phyloP scores from a whole-genome alignment of 805 yeast genomes.

The Metschnikowia santaceciliae region DNA sequence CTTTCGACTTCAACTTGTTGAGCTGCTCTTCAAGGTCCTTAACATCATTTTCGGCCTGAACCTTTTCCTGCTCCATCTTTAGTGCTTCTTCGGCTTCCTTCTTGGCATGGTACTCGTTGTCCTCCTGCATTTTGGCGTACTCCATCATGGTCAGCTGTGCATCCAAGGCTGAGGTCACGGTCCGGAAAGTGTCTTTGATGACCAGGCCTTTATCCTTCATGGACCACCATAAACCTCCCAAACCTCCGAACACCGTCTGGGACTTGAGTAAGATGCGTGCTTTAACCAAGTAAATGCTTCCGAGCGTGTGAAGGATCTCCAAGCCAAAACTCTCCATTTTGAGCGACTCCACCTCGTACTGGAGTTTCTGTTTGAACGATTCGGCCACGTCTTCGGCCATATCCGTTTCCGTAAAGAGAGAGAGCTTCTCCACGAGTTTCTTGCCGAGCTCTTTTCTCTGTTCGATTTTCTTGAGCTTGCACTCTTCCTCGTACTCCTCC shows the following conservation, averaged over 20 bases:
- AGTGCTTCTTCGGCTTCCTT: slow-evolving; percentile 27
- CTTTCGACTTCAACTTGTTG: slow-evolving; percentile 7
- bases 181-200: slow-evolving; percentile 65
- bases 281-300: slow-evolving; percentile 63
- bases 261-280: slow-evolving; percentile 62
- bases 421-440: slow-evolving; percentile 47
- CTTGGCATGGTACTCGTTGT: slow-evolving; percentile 41
- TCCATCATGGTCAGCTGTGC: slow-evolving; percentile 79
- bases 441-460: slow-evolving; percentile 58
- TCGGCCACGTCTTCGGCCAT: slow-evolving; percentile 41
- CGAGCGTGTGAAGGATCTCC: slow-evolving; percentile 73
- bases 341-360: slow-evolving; percentile 77
- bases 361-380: slow-evolving; percentile 58
- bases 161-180: slow-evolving; percentile 70
- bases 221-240: slow-evolving; percentile 67
- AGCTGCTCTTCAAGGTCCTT: slow-evolving; percentile 15
- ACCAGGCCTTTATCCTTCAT: slow-evolving; percentile 72
- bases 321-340: slow-evolving; percentile 84
- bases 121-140: slow-evolving; percentile 60
- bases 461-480: slow-evolving; percentile 60
- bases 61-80: slow-evolving; percentile 26
- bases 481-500: slow-evolving; percentile 74
- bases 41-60: slow-evolving; percentile 23
- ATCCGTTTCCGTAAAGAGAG: slow-evolving; percentile 43
- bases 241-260: slow-evolving; percentile 52